These are phyloP conservation scores for Anacardium occidentale DNA, from an alignment of 345 rosid genomes.

Conservation along the genomic window DNA sequence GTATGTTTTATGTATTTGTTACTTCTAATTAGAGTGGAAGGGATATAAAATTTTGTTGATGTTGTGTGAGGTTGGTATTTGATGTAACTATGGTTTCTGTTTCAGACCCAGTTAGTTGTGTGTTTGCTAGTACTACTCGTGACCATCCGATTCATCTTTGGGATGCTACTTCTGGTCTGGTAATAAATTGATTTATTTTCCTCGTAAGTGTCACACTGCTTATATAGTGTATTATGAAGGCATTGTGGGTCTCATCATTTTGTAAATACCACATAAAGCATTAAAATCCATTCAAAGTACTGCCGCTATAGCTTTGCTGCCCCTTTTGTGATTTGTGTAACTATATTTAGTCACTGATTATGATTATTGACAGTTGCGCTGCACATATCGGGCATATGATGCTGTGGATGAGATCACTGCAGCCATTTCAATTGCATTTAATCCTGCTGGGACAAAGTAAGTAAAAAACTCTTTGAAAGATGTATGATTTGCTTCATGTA, in stretches of 20 bases:
- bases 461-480: slow-evolving; percentile 20
- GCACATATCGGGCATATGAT: slow-evolving; percentile 97
- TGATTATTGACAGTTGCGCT: slow-evolving; percentile 57
- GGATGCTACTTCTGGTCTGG: slow-evolving; percentile 95
- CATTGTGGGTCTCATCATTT: background rate
- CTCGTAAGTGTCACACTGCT: background rate
- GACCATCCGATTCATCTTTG: slow-evolving; percentile 99
- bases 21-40: slow-evolving; percentile 8
- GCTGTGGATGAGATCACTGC: slow-evolving; percentile 94
- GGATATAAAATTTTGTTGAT: slow-evolving; percentile 16
- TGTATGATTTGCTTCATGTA: background rate
- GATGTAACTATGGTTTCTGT: slow-evolving; percentile 14
- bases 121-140: slow-evolving; percentile 78
- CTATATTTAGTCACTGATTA: slow-evolving; percentile 10
- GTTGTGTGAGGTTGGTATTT: slow-evolving; percentile 14
- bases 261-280: background rate
- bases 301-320: background rate
- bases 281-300: background rate
- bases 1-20: too few relatives aligned
- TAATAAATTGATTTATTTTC: slow-evolving; percentile 34
- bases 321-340: slow-evolving; percentile 11
- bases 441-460: slow-evolving; percentile 87
- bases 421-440: slow-evolving; percentile 82
- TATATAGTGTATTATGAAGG: slow-evolving; percentile 5
- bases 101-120: slow-evolving; percentile 83